Evolutionary conservation across 768 basidiomycete species (phyloP).

Genomic region (Suillus subalutaceus): DNA sequence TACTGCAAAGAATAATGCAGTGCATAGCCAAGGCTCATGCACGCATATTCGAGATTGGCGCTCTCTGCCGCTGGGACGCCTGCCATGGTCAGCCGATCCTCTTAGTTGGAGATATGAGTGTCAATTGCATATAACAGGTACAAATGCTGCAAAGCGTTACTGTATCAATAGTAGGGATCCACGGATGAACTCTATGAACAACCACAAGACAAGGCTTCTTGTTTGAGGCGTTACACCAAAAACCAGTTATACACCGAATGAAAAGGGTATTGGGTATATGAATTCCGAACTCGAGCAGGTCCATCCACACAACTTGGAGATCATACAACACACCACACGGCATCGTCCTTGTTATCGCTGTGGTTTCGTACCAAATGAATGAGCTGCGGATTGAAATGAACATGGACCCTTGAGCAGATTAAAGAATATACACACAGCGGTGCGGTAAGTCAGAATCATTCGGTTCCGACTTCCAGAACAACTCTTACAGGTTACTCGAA

Average conservation of each 20-base stretch:
- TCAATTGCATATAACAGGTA: neutral
- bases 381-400: neutral
- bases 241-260: neutral
- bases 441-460: conserved; percentile 3
- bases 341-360: neutral
- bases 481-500: conserved; percentile 6
- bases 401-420: neutral
- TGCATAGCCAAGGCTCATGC: neutral
- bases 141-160: neutral
- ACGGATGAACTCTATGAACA: neutral
- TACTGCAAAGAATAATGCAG: neutral
- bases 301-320: neutral
- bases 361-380: conserved; percentile 6
- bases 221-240: neutral
- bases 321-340: neutral
- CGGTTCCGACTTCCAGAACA: conserved; percentile 6
- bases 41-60: neutral
- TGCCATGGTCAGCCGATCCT: neutral
- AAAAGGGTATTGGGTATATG: neutral
- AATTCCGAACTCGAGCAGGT: neutral
- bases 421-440: neutral
- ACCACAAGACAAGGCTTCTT: neutral
- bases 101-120: neutral
- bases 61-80: neutral
- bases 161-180: neutral